These are phyloP conservation scores for Secale cereale DNA, from an alignment of 176 grass and related monocot genomes.

Conservation along the genomic window DNA sequence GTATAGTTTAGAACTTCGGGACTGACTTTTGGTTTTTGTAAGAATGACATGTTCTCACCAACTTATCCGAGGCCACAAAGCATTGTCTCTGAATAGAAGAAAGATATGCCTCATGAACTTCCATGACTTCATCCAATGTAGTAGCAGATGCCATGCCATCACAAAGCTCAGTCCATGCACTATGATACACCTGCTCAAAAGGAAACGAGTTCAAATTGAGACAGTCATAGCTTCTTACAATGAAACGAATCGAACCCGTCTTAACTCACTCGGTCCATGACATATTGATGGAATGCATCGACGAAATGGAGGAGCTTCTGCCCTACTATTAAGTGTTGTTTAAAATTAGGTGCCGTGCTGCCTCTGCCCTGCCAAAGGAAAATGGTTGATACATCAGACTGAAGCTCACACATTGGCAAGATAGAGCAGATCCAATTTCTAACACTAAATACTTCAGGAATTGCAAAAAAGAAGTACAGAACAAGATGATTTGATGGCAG, in stretches of 20 bases:
- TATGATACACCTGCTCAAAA: constrained; percentile 76
- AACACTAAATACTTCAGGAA: background rate
- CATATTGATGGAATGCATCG: too few species aligned
- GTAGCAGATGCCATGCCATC: constrained; percentile 65
- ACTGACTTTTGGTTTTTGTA: background rate
- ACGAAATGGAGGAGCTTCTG: too few species aligned
- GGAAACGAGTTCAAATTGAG: constrained; percentile 6
- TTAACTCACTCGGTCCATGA: too few species aligned
- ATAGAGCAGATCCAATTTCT: background rate
- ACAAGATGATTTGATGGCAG: constrained; percentile 18
- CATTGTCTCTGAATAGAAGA: constrained; percentile 92
- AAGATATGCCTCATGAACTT: constrained; percentile 88
- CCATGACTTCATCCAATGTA: constrained; percentile 92
- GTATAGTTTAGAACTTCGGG: background rate
- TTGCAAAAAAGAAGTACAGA: background rate
- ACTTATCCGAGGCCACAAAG: constrained; percentile 85
- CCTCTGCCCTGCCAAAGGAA: too few species aligned
- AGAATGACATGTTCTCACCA: constrained; percentile 41
- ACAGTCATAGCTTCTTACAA: background rate
- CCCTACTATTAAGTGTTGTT: too few species aligned
- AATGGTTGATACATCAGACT: too few species aligned
- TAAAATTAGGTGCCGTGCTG: too few species aligned
- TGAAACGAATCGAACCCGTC: background rate
- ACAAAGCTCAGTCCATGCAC: constrained; percentile 93
- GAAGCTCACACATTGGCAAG: too few species aligned